Conservation (phyloP, 306 rosid genomes). For the Prunus fruticosa region DNA sequence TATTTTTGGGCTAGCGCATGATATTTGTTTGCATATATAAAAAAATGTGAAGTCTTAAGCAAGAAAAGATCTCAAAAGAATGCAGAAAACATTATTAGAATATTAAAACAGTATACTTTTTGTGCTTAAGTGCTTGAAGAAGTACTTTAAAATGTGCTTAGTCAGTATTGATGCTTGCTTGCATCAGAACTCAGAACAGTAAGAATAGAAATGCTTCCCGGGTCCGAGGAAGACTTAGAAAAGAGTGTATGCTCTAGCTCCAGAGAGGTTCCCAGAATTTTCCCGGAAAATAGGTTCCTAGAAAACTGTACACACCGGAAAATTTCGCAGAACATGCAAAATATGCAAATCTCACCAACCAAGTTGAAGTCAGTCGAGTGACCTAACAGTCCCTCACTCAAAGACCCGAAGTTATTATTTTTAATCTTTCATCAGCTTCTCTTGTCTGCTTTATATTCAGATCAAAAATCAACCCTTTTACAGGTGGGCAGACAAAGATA, state of each 20-base stretch:
- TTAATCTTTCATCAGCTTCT: neutral
- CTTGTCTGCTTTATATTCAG: neutral
- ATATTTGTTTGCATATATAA: too few species aligned
- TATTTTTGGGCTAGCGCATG: neutral
- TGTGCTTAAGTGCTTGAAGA: neutral
- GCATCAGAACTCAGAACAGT: neutral
- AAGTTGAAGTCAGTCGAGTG: neutral
- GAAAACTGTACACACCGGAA: constrained; percentile 13
- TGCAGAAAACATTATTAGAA: neutral
- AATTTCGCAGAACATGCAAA: constrained; percentile 12
- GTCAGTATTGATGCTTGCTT: neutral
- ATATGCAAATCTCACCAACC: constrained; percentile 4
- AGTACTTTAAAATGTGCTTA: neutral
- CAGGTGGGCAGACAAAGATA: constrained; percentile 9
- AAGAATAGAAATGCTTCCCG: neutral
- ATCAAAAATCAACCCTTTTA: neutral
- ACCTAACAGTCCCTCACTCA: neutral
- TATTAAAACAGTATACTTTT: neutral
- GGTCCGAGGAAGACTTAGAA: neutral
- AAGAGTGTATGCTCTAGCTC: neutral
- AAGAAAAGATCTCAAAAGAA: too few species aligned
- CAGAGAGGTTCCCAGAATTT: constrained; percentile 26
- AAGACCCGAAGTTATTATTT: neutral
- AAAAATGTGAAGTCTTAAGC: neutral
- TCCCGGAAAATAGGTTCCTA: constrained; percentile 28